A percentile compares a stretch with the other conserved stretches of the same genome.
phyloP scores from a whole-genome alignment of 352 stramenopile species.

The Phytophthora cajani region DNA sequence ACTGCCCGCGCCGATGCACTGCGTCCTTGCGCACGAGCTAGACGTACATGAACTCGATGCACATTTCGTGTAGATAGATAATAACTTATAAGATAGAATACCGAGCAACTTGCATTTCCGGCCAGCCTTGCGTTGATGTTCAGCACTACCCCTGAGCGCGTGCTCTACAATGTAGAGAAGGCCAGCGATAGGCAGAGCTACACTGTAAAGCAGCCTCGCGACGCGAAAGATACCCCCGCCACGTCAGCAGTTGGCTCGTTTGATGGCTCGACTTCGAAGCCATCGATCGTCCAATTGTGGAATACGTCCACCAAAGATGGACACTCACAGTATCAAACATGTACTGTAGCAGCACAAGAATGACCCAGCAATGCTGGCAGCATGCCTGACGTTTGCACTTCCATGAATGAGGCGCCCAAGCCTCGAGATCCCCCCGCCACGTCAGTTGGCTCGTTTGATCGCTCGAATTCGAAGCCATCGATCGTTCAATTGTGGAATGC shows the following conservation, averaged over 20 bases:
- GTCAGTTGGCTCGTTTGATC: not conserved
- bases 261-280: constrained; percentile 7
- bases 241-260: not conserved
- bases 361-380: too few relatives aligned
- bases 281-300: not conserved
- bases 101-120: not conserved
- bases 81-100: constrained; percentile 14
- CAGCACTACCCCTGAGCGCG: too few relatives aligned
- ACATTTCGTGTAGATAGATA: not conserved
- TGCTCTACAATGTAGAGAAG: not conserved
- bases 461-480: constrained; percentile 9
- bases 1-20: constrained; percentile 25
- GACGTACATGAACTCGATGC: not conserved
- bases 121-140: not conserved
- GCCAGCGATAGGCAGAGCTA: not conserved
- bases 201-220: not conserved
- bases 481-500: not conserved
- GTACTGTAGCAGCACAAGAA: too few relatives aligned
- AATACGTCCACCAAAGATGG: not conserved
- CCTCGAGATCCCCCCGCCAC: not conserved
- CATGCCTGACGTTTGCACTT: too few relatives aligned
- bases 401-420: too few relatives aligned
- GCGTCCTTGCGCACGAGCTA: constrained; percentile 25
- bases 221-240: constrained; percentile 2
- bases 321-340: not conserved